Evolutionary conservation across 371 early-diverging fungal genomes (phyloP).

Genomic region (Saksenaea vasiformis): DNA sequence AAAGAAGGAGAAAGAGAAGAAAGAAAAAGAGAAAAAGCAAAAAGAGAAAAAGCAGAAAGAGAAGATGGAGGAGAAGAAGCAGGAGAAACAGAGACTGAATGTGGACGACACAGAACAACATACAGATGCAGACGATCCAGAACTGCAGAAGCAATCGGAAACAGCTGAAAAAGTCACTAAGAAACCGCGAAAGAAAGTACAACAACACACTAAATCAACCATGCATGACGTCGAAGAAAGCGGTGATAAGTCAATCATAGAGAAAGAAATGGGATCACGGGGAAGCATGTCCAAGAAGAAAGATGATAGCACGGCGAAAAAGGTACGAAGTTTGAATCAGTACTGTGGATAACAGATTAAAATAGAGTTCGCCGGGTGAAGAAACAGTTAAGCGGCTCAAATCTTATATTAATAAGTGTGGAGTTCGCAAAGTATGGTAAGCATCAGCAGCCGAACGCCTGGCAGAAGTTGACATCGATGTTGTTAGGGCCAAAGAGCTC

Average conservation of each 20-base stretch:
- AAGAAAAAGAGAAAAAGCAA: slow-evolving; percentile 7
- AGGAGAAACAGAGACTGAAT: neutral
- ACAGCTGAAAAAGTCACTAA: neutral
- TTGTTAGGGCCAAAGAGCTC: slow-evolving; percentile 33
- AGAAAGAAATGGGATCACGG: slow-evolving; percentile 6
- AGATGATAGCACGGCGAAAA: neutral
- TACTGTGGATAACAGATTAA: neutral
- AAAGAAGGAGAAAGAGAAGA: slow-evolving; percentile 7
- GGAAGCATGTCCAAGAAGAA: neutral
- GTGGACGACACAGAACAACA: neutral
- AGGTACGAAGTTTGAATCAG: neutral
- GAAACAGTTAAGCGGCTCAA: slow-evolving; percentile 46
- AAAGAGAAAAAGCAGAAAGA: no score
- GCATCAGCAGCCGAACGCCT: neutral
- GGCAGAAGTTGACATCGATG: neutral
- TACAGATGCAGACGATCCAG: neutral
- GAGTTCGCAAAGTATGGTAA: slow-evolving; percentile 48
- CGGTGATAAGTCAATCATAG: neutral
- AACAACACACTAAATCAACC: neutral
- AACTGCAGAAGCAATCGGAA: neutral
- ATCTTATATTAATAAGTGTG: slow-evolving; percentile 44
- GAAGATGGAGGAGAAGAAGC: slow-evolving; percentile 4
- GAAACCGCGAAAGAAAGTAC: neutral
- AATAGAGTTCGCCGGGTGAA: slow-evolving; percentile 14
- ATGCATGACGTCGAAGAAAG: slow-evolving; percentile 4